Evolutionary conservation across 306 rosid genomes (phyloP).

Genomic region (Quercus bicolor): DNA sequence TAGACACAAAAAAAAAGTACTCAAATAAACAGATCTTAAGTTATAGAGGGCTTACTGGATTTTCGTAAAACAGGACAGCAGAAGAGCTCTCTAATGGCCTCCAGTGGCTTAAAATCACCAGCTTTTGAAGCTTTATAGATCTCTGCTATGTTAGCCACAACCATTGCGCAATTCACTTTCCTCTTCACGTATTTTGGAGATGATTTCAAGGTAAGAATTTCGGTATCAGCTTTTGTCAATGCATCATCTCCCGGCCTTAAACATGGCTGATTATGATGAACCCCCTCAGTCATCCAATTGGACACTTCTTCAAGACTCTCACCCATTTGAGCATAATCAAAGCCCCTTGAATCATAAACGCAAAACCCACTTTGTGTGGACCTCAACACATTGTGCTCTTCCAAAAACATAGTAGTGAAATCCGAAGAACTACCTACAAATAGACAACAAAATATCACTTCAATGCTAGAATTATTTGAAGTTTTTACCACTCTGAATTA

Average conservation of each 20-base stretch:
- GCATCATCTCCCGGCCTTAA: conserved; percentile 17
- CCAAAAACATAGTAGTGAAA: conserved; percentile 24
- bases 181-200: conserved; percentile 32
- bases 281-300: conserved; percentile 36
- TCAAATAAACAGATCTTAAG: neutral
- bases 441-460: neutral
- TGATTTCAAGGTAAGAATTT: conserved; percentile 8
- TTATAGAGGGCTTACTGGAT: conserved; percentile 16
- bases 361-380: conserved; percentile 36
- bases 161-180: conserved; percentile 36
- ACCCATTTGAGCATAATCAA: conserved; percentile 8
- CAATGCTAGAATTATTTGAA: neutral
- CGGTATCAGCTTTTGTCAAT: conserved; percentile 6
- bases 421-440: conserved; percentile 20
- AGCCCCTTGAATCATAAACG: conserved; percentile 41
- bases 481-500: neutral
- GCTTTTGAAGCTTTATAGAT: conserved; percentile 32
- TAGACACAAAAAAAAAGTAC: too few relatives aligned
- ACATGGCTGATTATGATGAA: conserved; percentile 42
- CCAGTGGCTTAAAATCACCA: conserved; percentile 28
- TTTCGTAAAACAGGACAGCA: conserved; percentile 21
- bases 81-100: conserved; percentile 34
- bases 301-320: conserved; percentile 26
- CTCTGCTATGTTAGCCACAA: conserved; percentile 39
- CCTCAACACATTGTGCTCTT: conserved; percentile 45